Conservation (phyloP, 345 rosid species). For the Turnera subulata region DNA sequence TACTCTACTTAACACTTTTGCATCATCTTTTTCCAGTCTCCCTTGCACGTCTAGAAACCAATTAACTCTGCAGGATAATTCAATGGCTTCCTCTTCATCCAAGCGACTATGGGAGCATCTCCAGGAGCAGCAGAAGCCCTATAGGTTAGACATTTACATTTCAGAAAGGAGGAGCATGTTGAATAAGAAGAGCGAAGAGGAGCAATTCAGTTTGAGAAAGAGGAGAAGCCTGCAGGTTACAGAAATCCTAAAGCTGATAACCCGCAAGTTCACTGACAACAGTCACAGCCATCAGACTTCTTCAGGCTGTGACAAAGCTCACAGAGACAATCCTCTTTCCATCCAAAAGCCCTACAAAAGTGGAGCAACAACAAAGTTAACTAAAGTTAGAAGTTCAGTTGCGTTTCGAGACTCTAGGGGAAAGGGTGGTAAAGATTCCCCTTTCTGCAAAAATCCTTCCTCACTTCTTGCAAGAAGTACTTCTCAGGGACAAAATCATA, state of each 20-base stretch:
- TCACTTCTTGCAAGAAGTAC: not conserved
- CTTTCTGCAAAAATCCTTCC: not conserved
- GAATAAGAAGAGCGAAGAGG: constrained; percentile 3
- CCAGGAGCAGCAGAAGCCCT: constrained; percentile 38
- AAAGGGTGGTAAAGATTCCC: constrained; percentile 3
- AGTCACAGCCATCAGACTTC: constrained; percentile 11
- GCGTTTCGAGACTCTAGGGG: constrained; percentile 7
- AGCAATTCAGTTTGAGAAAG: not conserved
- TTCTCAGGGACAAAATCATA: constrained; percentile 9
- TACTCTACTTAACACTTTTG: not conserved
- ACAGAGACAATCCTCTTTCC: constrained; percentile 6
- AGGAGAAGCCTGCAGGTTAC: not conserved
- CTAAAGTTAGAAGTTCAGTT: constrained; percentile 4
- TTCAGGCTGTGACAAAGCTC: constrained; percentile 16
- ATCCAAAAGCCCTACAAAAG: not conserved
- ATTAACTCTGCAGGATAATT: constrained; percentile 9
- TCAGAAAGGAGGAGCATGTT: constrained; percentile 19
- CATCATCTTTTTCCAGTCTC: not conserved
- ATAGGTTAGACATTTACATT: constrained; percentile 19
- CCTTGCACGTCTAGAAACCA: not conserved
- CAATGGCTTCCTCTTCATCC: constrained; percentile 19
- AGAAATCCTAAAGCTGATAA: constrained; percentile 23
- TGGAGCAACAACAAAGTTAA: constrained; percentile 15
- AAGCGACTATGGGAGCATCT: constrained; percentile 37
- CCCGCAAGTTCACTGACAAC: constrained; percentile 17